Evolutionary conservation across 495 filamentous ascomycete genomes (phyloP), one percentile per base, ranked within the genome.

Genomic region (Penicilliopsis zonata): DNA sequence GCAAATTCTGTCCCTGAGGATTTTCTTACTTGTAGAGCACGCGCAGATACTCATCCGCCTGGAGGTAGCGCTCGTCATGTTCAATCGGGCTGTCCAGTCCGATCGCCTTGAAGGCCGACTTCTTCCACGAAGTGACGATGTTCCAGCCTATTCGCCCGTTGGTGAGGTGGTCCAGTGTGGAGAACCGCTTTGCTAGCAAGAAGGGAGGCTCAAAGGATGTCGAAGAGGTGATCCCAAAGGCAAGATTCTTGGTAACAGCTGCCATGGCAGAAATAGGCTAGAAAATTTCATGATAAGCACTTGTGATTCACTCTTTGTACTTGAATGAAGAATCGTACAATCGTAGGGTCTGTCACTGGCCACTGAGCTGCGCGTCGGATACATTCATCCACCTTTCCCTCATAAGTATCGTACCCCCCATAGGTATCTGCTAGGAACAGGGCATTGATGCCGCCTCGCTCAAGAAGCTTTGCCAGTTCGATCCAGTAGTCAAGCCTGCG

Each of bases 81-180:
- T 72, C 64, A 19, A 74, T 70, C 0, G 65, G 66, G 14, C 42
- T 61, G 7, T 76, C 65, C 9, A 72, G 43, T 0, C 72, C 74
- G 31, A 75, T 69, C 4, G 67, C 68, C 38, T 72, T 71, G 39
- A 69, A 69, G 4, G 73, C 70, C 0, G 66, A 52, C 34, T 76
- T 72, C 44, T 69, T 70, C 49, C 66, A 79, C 0, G 59, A 67
- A 4, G 73, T 77, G 9, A 78, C 72, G 22, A 80, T 76, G 35
- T 78, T 80, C 76, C 74, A 78, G 0, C 66, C 74, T 23, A 79
- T 50, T 3, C 73, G 58, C 0, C 72, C 74, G 1, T 66, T 53
- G 0, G 71, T 77, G 13, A 76, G 52, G 42, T 80, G 74, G 33
- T 78, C 73, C n/a, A 80, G 41, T 1, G 72, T 76, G 0, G 73